Base-by-base conservation (phyloP, 345 rosid species). In the thale cress (Arabidopsis thaliana) region DNA sequence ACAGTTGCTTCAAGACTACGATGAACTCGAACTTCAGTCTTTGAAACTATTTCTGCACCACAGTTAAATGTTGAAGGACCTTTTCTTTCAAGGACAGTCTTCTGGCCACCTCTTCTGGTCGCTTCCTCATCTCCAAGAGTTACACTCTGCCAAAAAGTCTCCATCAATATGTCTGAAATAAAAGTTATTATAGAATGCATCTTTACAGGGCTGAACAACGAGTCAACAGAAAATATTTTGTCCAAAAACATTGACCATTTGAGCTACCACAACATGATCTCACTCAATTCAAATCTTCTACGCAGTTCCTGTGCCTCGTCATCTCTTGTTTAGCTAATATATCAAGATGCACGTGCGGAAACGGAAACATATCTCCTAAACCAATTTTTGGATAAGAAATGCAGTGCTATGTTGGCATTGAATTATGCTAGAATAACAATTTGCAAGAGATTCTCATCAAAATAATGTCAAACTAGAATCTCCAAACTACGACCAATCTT, bases 101-200 rank as follows among this genome's bases (percentile, higher is more conserved):
- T 93, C 67, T 91, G 91, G 71, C 88, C 93, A 67, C 97, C 92
- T 79, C 94, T 85, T 68, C 94, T 70, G 61, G 86, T 89, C 46
- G 97, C 93, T 83, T 89, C 96, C 72, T 89, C 96, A 65, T 91
- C 97, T 67, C 97, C 97, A 51, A 89, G 83, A 41, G 98, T 93
- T 60, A 89, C 98, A 79, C 90, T 91, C 94, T 87, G 81, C 38
- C 64, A 72, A 81, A 81, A 49, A 23, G 38, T 40, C 9, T 59
- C 55, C 62, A 36, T 78, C n/a, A 78, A 51, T 59, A 48, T 52
- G 56, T 67, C 41, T 65, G 56, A 65, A 58, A 48, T 5, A 30
- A 20, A 57, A 11, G 20, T 23, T 57, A 45, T 4, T 9, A 45
- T 25, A 41, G 34, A 41, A 69, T 33, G 11, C 50, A 76, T 1